Evolutionary conservation across 805 yeast species (phyloP), one percentile per base, ranked within the genome.

Genomic region (Zygosaccharomyces kombuchaensis): DNA sequence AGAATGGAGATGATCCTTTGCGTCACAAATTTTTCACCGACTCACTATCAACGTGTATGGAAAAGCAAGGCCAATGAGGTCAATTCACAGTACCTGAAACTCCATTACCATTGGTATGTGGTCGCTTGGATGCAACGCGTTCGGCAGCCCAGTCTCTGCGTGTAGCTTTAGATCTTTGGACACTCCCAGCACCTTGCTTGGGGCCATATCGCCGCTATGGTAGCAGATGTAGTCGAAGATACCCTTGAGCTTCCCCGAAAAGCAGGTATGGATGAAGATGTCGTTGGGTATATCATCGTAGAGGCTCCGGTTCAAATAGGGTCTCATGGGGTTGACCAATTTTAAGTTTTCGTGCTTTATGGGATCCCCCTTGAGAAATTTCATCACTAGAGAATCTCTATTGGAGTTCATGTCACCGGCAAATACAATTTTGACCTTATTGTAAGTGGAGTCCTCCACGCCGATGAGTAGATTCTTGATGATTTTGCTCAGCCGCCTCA

Each of bases 181-280:
- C 1, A 64, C 62, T 40, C 60, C 68, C n/a, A 80, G 60, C n/a
- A 76, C 72, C 43, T 70, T 69, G 1, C 69, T 56, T 16, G 75
- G 62, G 36, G 62, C 56, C 19, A 79, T 58, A 36, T 69, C 71
- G 9, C 61, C 52, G 12, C 63, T 60, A 45, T 74, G 73, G 53
- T 66, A 76, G 80, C 82, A 79, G 5, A 80, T 74, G 53, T 79
- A 80, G 56, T 80, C 85, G 37, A 80, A 77, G 1, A 78, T 71
- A 8, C 76, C 77, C 37, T 73, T 73, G 44, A 76, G 63, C 44
- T 75, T 70, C 6, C 70, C 70, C 0, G 83, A 75, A 52, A 70
- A 77, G 30, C 78, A 75, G 1, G 80, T 74, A 49, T 64, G 54
- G 9, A 62, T 68, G 46, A 67, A 68, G 5, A 60, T 46, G 14